Percentiles rank a stretch among this genome's conserved stretches.
These are phyloP conservation scores for Eucalyptus sp. DNA, from an alignment of 345 rosid genomes.

Conservation along the genomic window DNA sequence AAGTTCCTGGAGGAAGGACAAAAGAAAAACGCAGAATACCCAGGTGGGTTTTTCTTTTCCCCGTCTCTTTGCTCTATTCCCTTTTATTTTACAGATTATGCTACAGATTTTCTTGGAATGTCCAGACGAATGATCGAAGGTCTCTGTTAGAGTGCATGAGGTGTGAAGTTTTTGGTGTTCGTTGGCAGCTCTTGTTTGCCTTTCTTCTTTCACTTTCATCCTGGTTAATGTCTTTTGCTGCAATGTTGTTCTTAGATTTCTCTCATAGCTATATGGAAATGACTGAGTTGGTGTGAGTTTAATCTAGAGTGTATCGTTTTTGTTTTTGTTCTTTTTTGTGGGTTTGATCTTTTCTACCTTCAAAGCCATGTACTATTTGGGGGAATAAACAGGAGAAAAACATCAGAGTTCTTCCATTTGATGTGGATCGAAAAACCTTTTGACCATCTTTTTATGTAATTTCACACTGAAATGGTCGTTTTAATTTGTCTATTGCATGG, in stretches of 20 bases:
- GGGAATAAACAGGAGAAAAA: neutral
- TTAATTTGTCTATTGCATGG: neutral
- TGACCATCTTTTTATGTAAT: neutral
- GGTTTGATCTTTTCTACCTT: neutral
- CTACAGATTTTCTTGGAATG: neutral
- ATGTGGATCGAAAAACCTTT: neutral
- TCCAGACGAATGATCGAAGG: neutral
- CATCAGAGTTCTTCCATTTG: neutral
- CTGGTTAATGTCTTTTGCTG: neutral
- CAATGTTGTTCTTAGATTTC: neutral
- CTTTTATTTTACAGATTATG: neutral
- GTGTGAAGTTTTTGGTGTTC: neutral
- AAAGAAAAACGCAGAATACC: neutral
- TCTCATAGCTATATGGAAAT: neutral
- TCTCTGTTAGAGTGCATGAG: neutral
- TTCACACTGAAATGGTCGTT: neutral
- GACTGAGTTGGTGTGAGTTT: neutral
- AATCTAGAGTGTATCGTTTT: neutral
- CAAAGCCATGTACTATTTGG: neutral
- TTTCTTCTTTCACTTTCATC: neutral
- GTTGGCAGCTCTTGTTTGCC: neutral
- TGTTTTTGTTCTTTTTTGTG: neutral
- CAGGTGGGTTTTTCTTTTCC: conserved; percentile 1
- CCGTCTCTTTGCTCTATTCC: neutral
- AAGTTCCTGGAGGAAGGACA: neutral